Base-by-base conservation (phyloP, 2,329 filamentous ascomycete species). In the Colletotrichum limetticola region DNA sequence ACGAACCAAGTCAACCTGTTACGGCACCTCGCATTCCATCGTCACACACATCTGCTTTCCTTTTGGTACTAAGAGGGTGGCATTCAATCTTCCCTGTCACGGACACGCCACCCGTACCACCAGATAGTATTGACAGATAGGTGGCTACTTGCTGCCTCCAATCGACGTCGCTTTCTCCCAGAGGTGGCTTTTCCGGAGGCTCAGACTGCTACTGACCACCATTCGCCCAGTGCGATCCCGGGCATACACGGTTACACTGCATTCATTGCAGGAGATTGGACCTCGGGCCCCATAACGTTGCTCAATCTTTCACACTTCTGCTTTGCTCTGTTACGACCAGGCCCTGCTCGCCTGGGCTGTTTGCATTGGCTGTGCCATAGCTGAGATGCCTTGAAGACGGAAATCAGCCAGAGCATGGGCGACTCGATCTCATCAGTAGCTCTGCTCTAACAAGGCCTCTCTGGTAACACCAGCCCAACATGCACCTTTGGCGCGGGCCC, bases 141-240 rank as follows among this genome's bases (percentile, higher is more conserved):
- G 37, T 49, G 8, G 19, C 42, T 49, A 49, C 19, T 49, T 49
- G 19, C 42, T 49, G 42, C 42, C 42, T 55, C 22, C 42, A 22
- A 42, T 62, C 42, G 37, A 11, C 24, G 12, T 22, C 42, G 42
- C 9, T 32, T 14, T 9, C 26, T 30, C 26, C 19, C 12, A 16
- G 8, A 14, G 11, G 32, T 22, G 42, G 14, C 28, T 37, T 37
- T 55, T 22, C 16, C 28, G 12, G 26, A 19, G 46, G 28, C 46
- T 60, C 52, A 19, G n/a, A 52, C 69, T 46, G 28, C 61, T 56
- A 30, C 68, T 60, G 68, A 56, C 53, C 67, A 28, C 37, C 6
- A 24, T 37, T 42, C 37, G 53, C 42, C 42, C 61, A 65, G 65
- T 62, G 57, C 58, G 12, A 30, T 30, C 9, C 64, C 57, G 22